Conservation (phyloP, 257 asterid genomes). For the Gentiana straminea region DNA sequence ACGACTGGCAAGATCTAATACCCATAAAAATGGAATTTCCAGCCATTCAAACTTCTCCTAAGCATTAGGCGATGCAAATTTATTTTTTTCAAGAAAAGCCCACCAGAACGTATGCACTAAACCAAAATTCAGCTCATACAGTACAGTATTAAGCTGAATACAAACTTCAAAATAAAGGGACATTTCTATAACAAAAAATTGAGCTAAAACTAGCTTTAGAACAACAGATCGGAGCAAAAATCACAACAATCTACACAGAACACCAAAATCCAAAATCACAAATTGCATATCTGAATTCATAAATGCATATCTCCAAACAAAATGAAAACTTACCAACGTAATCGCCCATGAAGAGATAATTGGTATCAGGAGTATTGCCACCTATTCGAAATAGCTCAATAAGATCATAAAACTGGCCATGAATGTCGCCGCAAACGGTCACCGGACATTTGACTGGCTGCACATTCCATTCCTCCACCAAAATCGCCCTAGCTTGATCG, state of each 20-base stretch:
- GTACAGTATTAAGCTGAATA: too few species aligned
- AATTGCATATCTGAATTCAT: neutral
- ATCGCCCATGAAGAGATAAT: conserved; percentile 92
- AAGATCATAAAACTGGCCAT: conserved; percentile 81
- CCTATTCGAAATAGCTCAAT: conserved; percentile 86
- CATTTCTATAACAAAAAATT: neutral
- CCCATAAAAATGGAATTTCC: too few species aligned
- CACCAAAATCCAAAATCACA: neutral
- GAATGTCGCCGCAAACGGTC: conserved; percentile 26
- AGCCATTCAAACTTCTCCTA: too few species aligned
- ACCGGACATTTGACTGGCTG: conserved; percentile 96
- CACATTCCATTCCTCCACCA: conserved; percentile 90
- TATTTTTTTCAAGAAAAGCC: too few species aligned
- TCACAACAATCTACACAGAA: neutral
- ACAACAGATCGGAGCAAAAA: conserved; percentile 1
- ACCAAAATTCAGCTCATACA: too few species aligned
- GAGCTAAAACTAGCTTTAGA: neutral
- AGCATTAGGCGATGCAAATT: too few species aligned
- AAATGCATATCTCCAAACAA: neutral
- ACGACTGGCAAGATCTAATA: too few species aligned
- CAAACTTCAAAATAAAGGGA: neutral
- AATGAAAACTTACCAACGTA: conserved; percentile 62
- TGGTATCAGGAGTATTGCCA: conserved; percentile 79
- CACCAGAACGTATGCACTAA: too few species aligned
- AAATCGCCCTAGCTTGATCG: conserved; percentile 78